A percentile compares a stretch with the other conserved stretches of the same genome.
Conservation (phyloP, 2,329 filamentous ascomycete species). For the Aspergillus versicolor region DNA sequence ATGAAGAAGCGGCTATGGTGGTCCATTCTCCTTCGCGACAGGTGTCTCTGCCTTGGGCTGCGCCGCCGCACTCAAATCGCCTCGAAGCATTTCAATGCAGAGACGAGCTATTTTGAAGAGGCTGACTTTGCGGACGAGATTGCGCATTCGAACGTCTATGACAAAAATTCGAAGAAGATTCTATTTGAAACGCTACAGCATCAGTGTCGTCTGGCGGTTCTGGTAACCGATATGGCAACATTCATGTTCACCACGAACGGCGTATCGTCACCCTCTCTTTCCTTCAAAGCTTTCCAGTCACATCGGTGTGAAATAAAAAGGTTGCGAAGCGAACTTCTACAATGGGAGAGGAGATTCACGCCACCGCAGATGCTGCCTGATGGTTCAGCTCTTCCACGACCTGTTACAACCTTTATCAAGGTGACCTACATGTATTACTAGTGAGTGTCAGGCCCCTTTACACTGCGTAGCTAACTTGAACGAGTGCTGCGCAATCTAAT, state of each 20-base stretch:
- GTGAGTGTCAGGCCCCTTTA: background rate
- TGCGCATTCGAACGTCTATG: conserved; percentile 3
- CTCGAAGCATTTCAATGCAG: conserved; percentile 9
- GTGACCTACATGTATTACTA: conserved; percentile 11
- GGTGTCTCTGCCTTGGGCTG: conserved; percentile 8
- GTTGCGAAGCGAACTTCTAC: background rate
- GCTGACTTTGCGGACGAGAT: conserved; percentile 10
- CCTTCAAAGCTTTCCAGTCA: conserved; percentile 4
- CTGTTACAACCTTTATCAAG: conserved; percentile 2
- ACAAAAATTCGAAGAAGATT: background rate
- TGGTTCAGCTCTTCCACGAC: background rate
- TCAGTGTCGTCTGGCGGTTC: conserved; percentile 9
- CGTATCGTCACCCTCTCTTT: conserved; percentile 2
- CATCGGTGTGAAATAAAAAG: conserved; percentile 1
- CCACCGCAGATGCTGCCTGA: background rate
- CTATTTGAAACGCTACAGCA: conserved; percentile 5
- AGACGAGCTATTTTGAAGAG: conserved; percentile 6
- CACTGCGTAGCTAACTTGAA: background rate
- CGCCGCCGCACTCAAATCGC: conserved; percentile 7
- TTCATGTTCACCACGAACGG: conserved; percentile 8
- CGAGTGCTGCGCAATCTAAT: background rate
- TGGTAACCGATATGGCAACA: conserved; percentile 7
- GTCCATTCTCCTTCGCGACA: conserved; percentile 8
- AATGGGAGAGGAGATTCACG: conserved; percentile 2
- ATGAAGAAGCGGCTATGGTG: conserved; percentile 8